Percentiles rank a stretch among this genome's conserved stretches.
phyloP scores from a whole-genome alignment of 805 yeast species.

The Starmerella etchellsii region DNA sequence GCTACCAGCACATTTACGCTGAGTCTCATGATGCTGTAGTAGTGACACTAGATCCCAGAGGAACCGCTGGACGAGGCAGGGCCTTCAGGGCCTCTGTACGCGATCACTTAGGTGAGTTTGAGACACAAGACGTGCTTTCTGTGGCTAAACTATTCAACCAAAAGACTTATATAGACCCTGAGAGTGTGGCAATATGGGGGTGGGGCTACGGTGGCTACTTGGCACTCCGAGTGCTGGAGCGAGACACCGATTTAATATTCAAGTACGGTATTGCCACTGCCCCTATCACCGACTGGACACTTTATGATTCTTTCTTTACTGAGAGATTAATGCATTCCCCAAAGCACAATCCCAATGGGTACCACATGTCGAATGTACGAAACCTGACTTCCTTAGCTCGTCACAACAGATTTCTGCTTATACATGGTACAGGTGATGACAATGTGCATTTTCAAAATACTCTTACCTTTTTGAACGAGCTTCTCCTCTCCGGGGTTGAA shows the following conservation, averaged over 20 bases:
- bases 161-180: constrained; percentile 50
- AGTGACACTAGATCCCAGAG: constrained; percentile 93
- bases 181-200: constrained; percentile 81
- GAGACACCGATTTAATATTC: constrained; percentile 65
- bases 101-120: constrained; percentile 68
- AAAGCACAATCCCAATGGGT: constrained; percentile 48
- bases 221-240: constrained; percentile 79
- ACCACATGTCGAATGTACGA: constrained; percentile 42
- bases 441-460: constrained; percentile 93
- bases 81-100: constrained; percentile 66
- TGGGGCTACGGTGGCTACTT: constrained; percentile 97
- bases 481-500: constrained; percentile 61
- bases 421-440: constrained; percentile 98
- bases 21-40: constrained; percentile 71
- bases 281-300: constrained; percentile 89
- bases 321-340: constrained; percentile 91
- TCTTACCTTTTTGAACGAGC: constrained; percentile 57
- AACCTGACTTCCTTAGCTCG: constrained; percentile 43
- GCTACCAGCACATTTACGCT: constrained; percentile 65
- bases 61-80: constrained; percentile 83
- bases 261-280: constrained; percentile 91
- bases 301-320: constrained; percentile 86
- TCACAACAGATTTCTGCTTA: constrained; percentile 57
- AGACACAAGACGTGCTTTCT: constrained; percentile 71
- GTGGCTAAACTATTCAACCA: constrained; percentile 66